These are phyloP conservation scores for Conticribra guillardii DNA, from an alignment of 108 stramenopile species.

Conservation along the genomic window DNA sequence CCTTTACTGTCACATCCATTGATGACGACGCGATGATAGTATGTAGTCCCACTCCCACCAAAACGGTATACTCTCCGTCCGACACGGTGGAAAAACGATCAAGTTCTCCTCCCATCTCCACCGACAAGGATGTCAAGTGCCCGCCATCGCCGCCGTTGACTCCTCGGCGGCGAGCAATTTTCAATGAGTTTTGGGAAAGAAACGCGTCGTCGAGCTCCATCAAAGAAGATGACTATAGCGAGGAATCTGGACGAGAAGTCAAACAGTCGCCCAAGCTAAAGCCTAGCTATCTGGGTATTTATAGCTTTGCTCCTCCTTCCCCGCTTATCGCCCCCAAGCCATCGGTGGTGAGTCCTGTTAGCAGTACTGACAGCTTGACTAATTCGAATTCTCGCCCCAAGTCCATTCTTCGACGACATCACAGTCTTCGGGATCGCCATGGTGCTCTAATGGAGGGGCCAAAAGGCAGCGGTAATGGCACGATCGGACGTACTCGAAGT, in stretches of 20 bases:
- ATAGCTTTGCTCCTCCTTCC: conserved; percentile 30
- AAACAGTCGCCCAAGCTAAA: conserved; percentile 15
- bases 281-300: conserved; percentile 42
- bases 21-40: not conserved
- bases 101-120: not conserved
- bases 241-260: not conserved
- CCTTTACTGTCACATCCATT: not conserved
- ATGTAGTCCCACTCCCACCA: not conserved
- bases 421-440: not conserved
- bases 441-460: conserved; percentile 6
- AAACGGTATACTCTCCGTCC: not conserved
- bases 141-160: conserved; percentile 7
- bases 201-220: conserved; percentile 23
- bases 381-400: conserved; percentile 27
- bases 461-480: too few relatives aligned
- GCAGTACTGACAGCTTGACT: conserved; percentile 13
- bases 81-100: not conserved
- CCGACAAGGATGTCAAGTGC: not conserved
- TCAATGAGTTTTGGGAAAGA: conserved; percentile 32
- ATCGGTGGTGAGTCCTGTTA: conserved; percentile 10
- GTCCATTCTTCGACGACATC: conserved; percentile 34
- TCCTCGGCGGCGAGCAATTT: conserved; percentile 33
- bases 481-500: conserved; percentile 10
- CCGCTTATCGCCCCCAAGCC: conserved; percentile 20
- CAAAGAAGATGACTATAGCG: conserved; percentile 22